These are phyloP conservation scores for Nidularia sp. DNA, from an alignment of 768 basidiomycete species.

Conservation along the genomic window DNA sequence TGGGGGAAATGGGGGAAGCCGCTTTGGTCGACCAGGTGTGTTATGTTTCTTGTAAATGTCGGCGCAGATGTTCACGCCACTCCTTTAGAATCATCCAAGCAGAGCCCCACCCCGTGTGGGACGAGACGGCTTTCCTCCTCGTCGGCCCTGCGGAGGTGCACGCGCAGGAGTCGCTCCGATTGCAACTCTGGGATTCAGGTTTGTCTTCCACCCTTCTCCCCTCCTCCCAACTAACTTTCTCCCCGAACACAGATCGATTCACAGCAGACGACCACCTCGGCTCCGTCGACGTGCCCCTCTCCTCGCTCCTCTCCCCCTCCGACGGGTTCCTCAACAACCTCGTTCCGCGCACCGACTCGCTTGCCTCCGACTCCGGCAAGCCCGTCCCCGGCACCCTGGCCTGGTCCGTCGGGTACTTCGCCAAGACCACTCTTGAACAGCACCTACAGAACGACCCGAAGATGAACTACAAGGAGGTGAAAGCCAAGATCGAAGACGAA, in stretches of 20 bases:
- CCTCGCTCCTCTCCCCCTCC: conserved; percentile 22
- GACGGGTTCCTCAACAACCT: conserved; percentile 41
- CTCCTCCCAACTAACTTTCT: not conserved
- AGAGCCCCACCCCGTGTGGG: conserved; percentile 62
- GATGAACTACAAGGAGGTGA: conserved; percentile 31
- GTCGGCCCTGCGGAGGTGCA: conserved; percentile 64
- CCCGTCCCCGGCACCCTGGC: conserved; percentile 31
- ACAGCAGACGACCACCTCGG: conserved; percentile 50
- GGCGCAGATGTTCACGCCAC: not conserved
- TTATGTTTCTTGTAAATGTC: not conserved
- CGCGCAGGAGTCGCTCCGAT: conserved; percentile 55
- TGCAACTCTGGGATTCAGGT: conserved; percentile 77
- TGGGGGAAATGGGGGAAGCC: conserved; percentile 64
- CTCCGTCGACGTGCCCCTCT: conserved; percentile 35
- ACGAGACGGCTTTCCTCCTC: conserved; percentile 62
- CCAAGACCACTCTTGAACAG: conserved; percentile 40
- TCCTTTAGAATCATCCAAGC: conserved; percentile 51
- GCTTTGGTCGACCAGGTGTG: conserved; percentile 59
- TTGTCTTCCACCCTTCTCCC: conserved; percentile 3
- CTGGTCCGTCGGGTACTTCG: conserved; percentile 51
- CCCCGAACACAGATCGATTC: conserved; percentile 24
- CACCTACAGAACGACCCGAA: conserved; percentile 20
- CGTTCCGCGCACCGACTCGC: conserved; percentile 37
- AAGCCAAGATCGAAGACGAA: conserved; percentile 28
- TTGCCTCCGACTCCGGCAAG: conserved; percentile 28